Conservation (phyloP, 1,139 yeast genomes). For the Debaryomyces robertsiae region DNA sequence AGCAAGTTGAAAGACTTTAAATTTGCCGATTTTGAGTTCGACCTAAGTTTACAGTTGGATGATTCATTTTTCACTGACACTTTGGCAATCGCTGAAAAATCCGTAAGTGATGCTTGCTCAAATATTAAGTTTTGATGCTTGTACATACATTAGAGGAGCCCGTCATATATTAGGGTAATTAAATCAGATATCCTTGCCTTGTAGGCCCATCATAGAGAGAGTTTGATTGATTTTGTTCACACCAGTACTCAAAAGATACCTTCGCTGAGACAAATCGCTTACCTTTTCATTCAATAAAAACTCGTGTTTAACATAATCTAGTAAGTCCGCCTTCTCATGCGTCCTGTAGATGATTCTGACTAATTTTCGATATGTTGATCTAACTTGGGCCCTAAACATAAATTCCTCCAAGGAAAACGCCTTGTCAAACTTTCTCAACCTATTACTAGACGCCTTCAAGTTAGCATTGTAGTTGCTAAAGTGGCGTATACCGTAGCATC, state of each 20-base stretch:
- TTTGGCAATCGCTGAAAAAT: constrained; percentile 20
- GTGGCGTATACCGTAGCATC: background rate
- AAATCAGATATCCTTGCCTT: constrained; percentile 2
- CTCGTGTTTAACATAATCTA: constrained; percentile 37
- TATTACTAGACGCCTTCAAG: background rate
- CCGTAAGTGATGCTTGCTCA: constrained; percentile 20
- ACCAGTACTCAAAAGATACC: constrained; percentile 42
- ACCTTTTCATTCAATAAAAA: constrained; percentile 30
- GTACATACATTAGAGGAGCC: background rate
- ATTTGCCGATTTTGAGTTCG: constrained; percentile 9
- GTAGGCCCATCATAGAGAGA: constrained; percentile 28
- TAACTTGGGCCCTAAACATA: constrained; percentile 38
- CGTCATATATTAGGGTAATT: background rate
- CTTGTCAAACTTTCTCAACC: constrained; percentile 13
- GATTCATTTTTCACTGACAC: constrained; percentile 10
- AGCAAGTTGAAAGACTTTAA: constrained; percentile 19
- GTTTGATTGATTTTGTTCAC: constrained; percentile 30
- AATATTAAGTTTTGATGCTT: constrained; percentile 14
- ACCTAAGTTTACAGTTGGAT: constrained; percentile 15
- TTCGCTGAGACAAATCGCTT: constrained; percentile 39
- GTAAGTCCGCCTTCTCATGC: constrained; percentile 42
- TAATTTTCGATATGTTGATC: constrained; percentile 36
- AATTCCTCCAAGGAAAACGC: constrained; percentile 44
- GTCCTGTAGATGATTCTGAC: constrained; percentile 36
- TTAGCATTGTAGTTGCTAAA: background rate